phyloP scores from a whole-genome alignment of 768 basidiomycete genomes.

The Termitomyces sp. region DNA sequence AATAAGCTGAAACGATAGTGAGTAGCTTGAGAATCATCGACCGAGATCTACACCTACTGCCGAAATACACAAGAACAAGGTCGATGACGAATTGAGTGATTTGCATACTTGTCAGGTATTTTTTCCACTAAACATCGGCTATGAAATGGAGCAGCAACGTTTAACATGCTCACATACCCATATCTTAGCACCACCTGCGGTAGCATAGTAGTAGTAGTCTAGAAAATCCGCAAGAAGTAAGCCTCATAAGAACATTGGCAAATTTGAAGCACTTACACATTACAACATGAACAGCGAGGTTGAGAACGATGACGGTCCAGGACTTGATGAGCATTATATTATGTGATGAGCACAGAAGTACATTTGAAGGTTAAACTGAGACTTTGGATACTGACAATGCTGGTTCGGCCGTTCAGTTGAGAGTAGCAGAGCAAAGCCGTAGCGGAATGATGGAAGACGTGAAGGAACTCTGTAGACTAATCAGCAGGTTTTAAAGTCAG shows the following conservation, averaged over 20 bases:
- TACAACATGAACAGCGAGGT: slow-evolving; percentile 90
- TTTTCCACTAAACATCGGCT: slow-evolving; percentile 79
- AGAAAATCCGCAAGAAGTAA: slow-evolving; percentile 2
- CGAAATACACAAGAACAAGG: slow-evolving; percentile 88
- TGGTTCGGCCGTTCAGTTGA: slow-evolving; percentile 93
- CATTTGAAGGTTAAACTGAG: not conserved
- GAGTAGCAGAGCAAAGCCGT: slow-evolving; percentile 94
- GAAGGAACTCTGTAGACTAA: slow-evolving; percentile 74
- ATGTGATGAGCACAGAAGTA: slow-evolving; percentile 14
- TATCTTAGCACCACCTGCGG: slow-evolving; percentile 93
- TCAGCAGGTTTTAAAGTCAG: slow-evolving; percentile 7
- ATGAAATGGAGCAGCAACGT: not conserved
- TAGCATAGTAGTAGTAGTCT: slow-evolving; percentile 99
- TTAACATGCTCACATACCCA: slow-evolving; percentile 59
- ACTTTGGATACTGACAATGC: slow-evolving; percentile 62
- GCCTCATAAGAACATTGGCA: not conserved
- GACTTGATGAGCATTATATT: slow-evolving; percentile 50
- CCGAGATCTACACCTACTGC: slow-evolving; percentile 59
- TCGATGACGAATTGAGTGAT: slow-evolving; percentile 96
- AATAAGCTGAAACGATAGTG: slow-evolving; percentile 53
- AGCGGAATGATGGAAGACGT: slow-evolving; percentile 99
- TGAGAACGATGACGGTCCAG: slow-evolving; percentile 92
- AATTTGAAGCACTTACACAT: slow-evolving; percentile 80
- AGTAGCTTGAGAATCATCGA: not conserved
- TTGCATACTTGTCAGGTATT: slow-evolving; percentile 95